Evolutionary conservation across 2,329 filamentous ascomycete genomes (phyloP).

Genomic region (Fusarium secorum): DNA sequence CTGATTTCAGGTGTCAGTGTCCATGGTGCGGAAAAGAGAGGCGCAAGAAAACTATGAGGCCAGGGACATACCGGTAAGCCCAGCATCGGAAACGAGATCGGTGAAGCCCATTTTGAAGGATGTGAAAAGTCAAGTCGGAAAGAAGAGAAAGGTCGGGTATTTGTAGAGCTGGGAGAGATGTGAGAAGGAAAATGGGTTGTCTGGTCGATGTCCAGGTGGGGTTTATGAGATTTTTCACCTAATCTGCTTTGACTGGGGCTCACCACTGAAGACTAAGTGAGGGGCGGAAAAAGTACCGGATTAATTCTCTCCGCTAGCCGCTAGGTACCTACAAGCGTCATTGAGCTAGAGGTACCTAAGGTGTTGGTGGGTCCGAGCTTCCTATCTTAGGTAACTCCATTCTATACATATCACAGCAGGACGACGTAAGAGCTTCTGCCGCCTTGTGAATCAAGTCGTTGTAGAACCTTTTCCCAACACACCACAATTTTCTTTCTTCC

Average conservation of each 20-base stretch:
- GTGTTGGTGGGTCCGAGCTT: not conserved
- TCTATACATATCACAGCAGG: constrained; percentile 31
- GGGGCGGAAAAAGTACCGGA: constrained; percentile 12
- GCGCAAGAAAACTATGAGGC: constrained; percentile 38
- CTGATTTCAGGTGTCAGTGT: constrained; percentile 54
- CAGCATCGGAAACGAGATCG: constrained; percentile 72
- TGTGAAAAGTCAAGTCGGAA: constrained; percentile 37
- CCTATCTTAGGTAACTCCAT: constrained; percentile 30
- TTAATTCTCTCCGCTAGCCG: constrained; percentile 17
- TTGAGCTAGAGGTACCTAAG: constrained; percentile 6
- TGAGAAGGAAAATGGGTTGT: constrained; percentile 48
- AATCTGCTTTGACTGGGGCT: constrained; percentile 40
- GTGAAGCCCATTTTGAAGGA: constrained; percentile 71
- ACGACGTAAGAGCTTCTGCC: constrained; percentile 53
- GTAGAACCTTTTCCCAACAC: constrained; percentile 10
- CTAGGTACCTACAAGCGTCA: not conserved
- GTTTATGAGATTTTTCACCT: constrained; percentile 52
- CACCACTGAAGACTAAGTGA: constrained; percentile 7
- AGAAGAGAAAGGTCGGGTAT: constrained; percentile 40
- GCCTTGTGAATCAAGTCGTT: constrained; percentile 41
- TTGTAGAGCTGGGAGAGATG: constrained; percentile 44
- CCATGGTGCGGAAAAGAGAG: constrained; percentile 40
- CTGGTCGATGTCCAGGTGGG: constrained; percentile 51
- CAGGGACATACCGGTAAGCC: constrained; percentile 56
- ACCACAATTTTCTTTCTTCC: not conserved